These are phyloP conservation scores for Capillidium heterosporum DNA, from an alignment of 371 early-diverging fungal species.

Conservation along the genomic window DNA sequence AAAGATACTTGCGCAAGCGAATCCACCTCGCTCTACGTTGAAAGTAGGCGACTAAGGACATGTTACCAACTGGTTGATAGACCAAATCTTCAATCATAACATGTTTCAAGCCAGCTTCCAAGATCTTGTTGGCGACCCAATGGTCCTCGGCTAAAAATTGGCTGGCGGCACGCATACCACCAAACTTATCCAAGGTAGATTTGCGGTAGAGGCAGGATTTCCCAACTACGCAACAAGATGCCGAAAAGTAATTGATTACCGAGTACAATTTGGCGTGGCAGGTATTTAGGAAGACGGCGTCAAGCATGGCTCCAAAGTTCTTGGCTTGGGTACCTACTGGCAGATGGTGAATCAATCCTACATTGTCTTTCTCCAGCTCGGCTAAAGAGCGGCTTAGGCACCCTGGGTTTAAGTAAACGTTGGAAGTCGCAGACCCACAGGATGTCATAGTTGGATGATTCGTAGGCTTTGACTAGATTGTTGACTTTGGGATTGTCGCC, in stretches of 20 bases:
- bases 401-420: conserved; percentile 56
- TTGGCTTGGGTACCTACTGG: conserved; percentile 55
- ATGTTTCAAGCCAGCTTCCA: conserved; percentile 62
- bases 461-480: conserved; percentile 73
- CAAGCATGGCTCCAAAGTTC: conserved; percentile 64
- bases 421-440: conserved; percentile 89
- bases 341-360: conserved; percentile 87
- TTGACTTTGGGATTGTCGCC: conserved; percentile 91
- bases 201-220: conserved; percentile 83
- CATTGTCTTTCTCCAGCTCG: conserved; percentile 26
- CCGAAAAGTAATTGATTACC: conserved; percentile 63
- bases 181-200: conserved; percentile 56
- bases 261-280: conserved; percentile 88
- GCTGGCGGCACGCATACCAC: conserved; percentile 68
- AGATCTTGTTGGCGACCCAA: conserved; percentile 69
- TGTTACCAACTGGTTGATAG: conserved; percentile 58
- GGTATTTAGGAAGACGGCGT: conserved; percentile 66
- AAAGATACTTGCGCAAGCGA: conserved; percentile 78
- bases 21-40: conserved; percentile 76
- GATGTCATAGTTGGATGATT: conserved; percentile 61
- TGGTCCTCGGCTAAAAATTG: conserved; percentile 90
- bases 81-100: conserved; percentile 70
- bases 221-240: conserved; percentile 81
- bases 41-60: conserved; percentile 55
- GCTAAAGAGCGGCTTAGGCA: conserved; percentile 64